Base-by-base conservation (phyloP, 2,329 filamentous ascomycete species). In the Cladophialophora immunda region DNA sequence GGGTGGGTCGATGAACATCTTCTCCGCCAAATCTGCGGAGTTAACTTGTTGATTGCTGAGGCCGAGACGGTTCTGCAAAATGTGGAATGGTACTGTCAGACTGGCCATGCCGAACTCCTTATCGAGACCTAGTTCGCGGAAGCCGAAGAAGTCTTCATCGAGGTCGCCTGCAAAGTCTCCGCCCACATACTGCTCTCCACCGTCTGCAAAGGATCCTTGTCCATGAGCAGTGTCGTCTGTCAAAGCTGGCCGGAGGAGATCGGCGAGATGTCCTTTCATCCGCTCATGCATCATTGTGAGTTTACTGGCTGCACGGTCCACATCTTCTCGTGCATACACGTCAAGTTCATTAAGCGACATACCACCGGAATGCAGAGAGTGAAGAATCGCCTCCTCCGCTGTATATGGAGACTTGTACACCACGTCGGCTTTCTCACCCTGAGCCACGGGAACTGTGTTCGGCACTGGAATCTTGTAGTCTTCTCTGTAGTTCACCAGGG, bases 111-210 rank as follows among this genome's bases (percentile, higher is more conserved):
- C 94, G 76, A 98, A 91, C 77, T 99, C 95, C 73, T 89, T 90
- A 75, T 97, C 93, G 65, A 99, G 86, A 52, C 95, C 95, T 54
- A 99, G 87, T 67, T 97, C 94, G 76, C 93, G 94, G 86, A 99
- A 98, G 30, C 95, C 95, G 75, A 99, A 99, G 86, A 97, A 99
- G 81, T 99, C 95, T 82, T 99, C 95, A 68, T 94, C 94, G 13
- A 99, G 91, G 73, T 99, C 95, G 77, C 97, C 95, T 0, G 95
- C 95, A 77, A 99, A 99, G 78, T 99, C 95, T 68, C 95, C 95
- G 54, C 92, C 93, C 56, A 97, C 90, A 73, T 98, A 99, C 76
- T 98, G 95, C 71, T 99, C 95, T 78, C 93, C 97, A 71, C 94
- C 94, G 74, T 99, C 95, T 69, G 96, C 93, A 84, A 99, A 99